A percentile compares a stretch with the other conserved stretches of the same genome.
phyloP scores from a whole-genome alignment of 1,139 yeast species.

The Suhomyces atakaporum region DNA sequence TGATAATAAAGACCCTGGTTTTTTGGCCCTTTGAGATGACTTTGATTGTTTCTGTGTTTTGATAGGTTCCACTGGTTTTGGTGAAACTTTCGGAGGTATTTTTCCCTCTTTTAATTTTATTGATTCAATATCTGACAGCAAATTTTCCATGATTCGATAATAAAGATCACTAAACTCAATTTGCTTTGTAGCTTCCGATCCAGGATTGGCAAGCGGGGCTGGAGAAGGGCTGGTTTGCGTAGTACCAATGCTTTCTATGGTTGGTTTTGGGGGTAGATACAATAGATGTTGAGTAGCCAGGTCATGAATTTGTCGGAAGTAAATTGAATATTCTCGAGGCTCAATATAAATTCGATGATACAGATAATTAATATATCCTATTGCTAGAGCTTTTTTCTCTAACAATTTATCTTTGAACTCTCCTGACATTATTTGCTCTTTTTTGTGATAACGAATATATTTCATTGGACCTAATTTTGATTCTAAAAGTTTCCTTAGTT shows the following conservation, averaged over 20 bases:
- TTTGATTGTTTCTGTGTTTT: not conserved
- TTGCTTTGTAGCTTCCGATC: not conserved
- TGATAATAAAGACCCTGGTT: not conserved
- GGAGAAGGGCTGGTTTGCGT: no score
- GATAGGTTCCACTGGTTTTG: not conserved
- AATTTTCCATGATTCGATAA: slow-evolving; percentile 2
- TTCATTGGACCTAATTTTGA: not conserved
- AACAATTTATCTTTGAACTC: not conserved
- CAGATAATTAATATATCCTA: not conserved
- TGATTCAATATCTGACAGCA: slow-evolving; percentile 4
- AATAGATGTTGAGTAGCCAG: no score
- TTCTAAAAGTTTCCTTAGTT: not conserved
- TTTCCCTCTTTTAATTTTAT: not conserved
- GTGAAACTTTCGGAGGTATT: not conserved
- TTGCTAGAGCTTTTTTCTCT: not conserved
- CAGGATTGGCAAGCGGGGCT: no score
- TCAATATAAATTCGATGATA: not conserved
- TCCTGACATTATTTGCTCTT: not conserved
- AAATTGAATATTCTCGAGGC: not conserved
- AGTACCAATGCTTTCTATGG: no score
- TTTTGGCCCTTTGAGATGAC: not conserved
- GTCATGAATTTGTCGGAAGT: no score
- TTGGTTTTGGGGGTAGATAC: no score
- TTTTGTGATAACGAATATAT: not conserved
- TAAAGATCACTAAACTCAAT: not conserved